A percentile compares a stretch with the other conserved stretches of the same genome.
These are phyloP conservation scores for Gossypioides kirkii DNA, from an alignment of 345 rosid genomes.

Conservation along the genomic window DNA sequence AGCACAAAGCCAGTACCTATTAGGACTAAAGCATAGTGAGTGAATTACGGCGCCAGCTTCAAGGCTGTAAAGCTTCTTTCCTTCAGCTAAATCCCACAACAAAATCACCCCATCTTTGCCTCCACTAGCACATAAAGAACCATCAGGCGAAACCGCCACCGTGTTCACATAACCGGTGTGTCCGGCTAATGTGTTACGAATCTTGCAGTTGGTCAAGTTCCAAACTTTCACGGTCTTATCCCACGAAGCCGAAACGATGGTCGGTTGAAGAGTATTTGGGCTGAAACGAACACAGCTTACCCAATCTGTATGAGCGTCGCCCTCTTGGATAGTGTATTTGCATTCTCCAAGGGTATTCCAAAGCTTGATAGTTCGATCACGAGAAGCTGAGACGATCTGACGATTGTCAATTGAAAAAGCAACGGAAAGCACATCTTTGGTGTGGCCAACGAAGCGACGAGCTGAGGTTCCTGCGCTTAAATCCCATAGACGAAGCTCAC, in stretches of 20 bases:
- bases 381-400: slow-evolving; percentile 94
- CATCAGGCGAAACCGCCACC: slow-evolving; percentile 91
- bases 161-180: slow-evolving; percentile 83
- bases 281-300: slow-evolving; percentile 92
- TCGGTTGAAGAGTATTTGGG: slow-evolving; percentile 72
- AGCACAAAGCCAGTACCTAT: slow-evolving; percentile 96
- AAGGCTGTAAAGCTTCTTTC: slow-evolving; percentile 79
- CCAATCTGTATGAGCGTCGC: slow-evolving; percentile 81
- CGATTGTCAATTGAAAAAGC: slow-evolving; percentile 94
- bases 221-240: slow-evolving; percentile 84
- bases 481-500: slow-evolving; percentile 98
- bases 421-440: slow-evolving; percentile 88
- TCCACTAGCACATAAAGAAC: slow-evolving; percentile 87
- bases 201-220: slow-evolving; percentile 89
- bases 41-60: slow-evolving; percentile 82
- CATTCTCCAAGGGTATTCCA: slow-evolving; percentile 98
- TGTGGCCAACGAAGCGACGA: slow-evolving; percentile 88
- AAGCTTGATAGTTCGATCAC: slow-evolving; percentile 81
- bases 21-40: slow-evolving; percentile 88
- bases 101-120: slow-evolving; percentile 84
- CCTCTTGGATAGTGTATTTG: slow-evolving; percentile 86
- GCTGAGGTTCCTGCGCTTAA: slow-evolving; percentile 63
- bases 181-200: slow-evolving; percentile 61
- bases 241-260: slow-evolving; percentile 91
- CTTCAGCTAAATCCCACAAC: slow-evolving; percentile 95